Evolutionary conservation across 2,329 filamentous ascomycete species (phyloP).

Genomic region (Akanthomyces dipterigenus): DNA sequence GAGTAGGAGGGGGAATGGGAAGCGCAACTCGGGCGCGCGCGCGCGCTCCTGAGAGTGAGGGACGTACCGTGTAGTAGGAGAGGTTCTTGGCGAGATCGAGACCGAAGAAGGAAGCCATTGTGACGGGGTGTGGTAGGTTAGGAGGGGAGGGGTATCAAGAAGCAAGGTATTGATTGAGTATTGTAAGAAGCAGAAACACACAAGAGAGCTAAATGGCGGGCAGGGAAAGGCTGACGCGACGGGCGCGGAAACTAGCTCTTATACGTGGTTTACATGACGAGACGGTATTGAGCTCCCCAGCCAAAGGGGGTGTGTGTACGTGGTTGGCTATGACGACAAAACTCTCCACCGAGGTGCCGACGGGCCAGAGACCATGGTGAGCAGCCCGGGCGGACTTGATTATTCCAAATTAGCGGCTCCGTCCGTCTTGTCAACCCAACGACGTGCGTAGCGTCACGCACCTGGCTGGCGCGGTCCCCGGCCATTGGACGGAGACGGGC

Average conservation of each 20-base stretch:
- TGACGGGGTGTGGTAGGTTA: neutral
- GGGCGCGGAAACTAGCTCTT: neutral
- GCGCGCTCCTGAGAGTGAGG: neutral
- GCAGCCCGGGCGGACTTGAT: neutral
- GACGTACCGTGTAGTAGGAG: conserved; percentile 13
- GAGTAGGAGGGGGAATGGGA: neutral
- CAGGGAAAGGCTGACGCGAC: neutral
- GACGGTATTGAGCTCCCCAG: neutral
- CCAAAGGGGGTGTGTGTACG: neutral
- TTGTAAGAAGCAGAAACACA: too few species aligned
- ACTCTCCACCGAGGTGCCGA: neutral
- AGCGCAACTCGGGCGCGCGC: neutral
- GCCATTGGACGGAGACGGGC: neutral
- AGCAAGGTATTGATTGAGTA: too few species aligned
- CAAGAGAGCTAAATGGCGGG: neutral
- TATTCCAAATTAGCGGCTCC: neutral
- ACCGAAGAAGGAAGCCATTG: conserved; percentile 26
- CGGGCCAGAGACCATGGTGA: too few species aligned
- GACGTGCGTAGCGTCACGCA: neutral
- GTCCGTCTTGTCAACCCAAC: neutral
- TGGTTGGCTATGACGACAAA: neutral
- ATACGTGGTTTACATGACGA: neutral
- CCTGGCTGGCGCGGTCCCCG: neutral
- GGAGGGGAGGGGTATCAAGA: neutral
- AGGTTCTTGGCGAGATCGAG: conserved; percentile 29